Base-by-base conservation (phyloP, 2,329 filamentous ascomycete species). In the Penicillium sp. region DNA sequence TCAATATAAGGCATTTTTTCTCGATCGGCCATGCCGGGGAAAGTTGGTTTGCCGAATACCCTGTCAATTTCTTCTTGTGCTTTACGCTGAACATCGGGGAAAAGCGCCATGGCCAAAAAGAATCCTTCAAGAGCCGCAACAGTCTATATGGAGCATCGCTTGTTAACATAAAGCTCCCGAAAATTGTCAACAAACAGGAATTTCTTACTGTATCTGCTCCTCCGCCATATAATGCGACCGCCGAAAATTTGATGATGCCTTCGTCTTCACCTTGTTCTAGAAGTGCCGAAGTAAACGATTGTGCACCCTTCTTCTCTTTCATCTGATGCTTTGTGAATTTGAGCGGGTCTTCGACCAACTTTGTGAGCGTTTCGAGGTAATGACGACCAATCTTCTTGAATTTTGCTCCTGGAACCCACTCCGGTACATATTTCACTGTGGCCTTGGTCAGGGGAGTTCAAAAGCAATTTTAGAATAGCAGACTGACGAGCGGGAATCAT, bases 41-140 rank as follows among this genome's bases (percentile, higher is more conserved):
- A 4, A 72, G 67, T 0, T 60, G 56, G 24, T 62, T 53, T 1
- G 42, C 72, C 73, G 4, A 75, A 43, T 2, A 76, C 71, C 2
- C 55, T 58, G 51, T 77, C 73, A 15, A 78, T 65, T 48, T 76
- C 72, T 10, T 68, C 66, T 23, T 80, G 75, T 0, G 76, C 77
- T 55, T 80, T 81, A 1, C 73, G 73, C 17, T 82, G 75, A 18
- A 80, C 78, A 8, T 77, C 73, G 0, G 76, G 77, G 29, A 78
- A 78, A 15, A 80, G 69, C 13, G 70, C 74, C 63, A 83, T 82
- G 0, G 79, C 80, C 0, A 84, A 70, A 17, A 80, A 69, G 60
- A 83, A 83, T 0, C 60, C 63, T 20, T 64, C 58, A 3, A 78
- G 55, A 0, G 73, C 65, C 1, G 69, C 76, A 0, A 77, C 71